Evolutionary conservation across 139 green algal genomes (phyloP).

Genomic region (Micractinium conductrix): DNA sequence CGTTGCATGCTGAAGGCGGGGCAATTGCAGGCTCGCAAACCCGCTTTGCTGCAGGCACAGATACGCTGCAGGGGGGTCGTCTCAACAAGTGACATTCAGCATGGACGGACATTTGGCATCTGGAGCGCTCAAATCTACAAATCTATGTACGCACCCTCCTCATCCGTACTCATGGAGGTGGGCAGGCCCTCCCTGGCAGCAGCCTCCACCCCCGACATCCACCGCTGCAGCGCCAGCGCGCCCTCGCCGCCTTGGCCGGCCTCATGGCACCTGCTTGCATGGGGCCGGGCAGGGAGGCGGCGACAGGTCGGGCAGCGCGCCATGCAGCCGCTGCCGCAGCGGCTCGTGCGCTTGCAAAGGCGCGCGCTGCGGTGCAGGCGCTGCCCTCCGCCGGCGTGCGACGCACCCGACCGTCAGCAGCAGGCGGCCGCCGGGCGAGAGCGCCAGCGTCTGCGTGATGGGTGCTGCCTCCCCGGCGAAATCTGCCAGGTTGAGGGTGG

Average conservation of each 20-base stretch:
- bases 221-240: neutral
- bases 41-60: too few species aligned
- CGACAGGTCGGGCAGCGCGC: too few species aligned
- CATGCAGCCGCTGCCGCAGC: too few species aligned
- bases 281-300: neutral
- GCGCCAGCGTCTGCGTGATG: constrained; percentile 11
- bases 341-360: too few species aligned
- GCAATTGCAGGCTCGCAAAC: too few species aligned
- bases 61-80: too few species aligned
- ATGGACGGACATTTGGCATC: too few species aligned
- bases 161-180: constrained; percentile 25
- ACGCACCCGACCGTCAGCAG: constrained; percentile 24
- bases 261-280: neutral
- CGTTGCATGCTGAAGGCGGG: too few species aligned
- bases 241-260: neutral
- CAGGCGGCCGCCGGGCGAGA: neutral
- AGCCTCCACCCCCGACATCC: neutral
- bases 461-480: neutral
- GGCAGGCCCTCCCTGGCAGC: neutral
- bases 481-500: constrained; percentile 23
- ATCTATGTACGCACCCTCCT: constrained; percentile 27
- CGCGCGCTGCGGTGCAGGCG: too few species aligned
- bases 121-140: too few species aligned
- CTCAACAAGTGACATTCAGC: too few species aligned
- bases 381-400: too few species aligned